These are phyloP conservation scores for Sphaceloma murrayae DNA, from an alignment of 2,329 filamentous ascomycete species.

Conservation along the genomic window DNA sequence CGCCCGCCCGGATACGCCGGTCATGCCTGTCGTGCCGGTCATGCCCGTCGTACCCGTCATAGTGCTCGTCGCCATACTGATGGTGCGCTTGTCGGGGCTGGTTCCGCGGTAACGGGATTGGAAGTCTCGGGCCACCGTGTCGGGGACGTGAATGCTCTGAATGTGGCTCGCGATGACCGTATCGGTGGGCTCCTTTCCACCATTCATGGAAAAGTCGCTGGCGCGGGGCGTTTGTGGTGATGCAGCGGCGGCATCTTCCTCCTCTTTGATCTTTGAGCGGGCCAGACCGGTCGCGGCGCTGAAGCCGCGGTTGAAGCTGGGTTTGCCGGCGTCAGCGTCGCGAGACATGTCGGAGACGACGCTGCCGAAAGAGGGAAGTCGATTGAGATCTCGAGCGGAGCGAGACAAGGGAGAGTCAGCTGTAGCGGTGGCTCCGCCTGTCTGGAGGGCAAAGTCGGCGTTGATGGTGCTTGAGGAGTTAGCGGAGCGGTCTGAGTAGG, in stretches of 20 bases:
- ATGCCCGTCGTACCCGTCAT: not conserved
- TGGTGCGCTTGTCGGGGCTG: conserved; percentile 48
- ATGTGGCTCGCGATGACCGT: conserved; percentile 83
- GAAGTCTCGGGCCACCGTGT: conserved; percentile 79
- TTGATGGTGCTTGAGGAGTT: conserved; percentile 68
- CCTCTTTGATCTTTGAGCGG: conserved; percentile 40
- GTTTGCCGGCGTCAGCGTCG: conserved; percentile 33
- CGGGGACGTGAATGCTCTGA: conserved; percentile 80
- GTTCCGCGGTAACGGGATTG: conserved; percentile 60
- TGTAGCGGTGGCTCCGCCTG: conserved; percentile 61
- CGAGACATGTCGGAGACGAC: conserved; percentile 65
- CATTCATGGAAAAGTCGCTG: conserved; percentile 42
- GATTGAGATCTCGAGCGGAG: conserved; percentile 51
- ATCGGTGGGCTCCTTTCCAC: conserved; percentile 60
- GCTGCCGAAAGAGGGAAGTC: conserved; percentile 79
- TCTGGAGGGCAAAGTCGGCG: conserved; percentile 72
- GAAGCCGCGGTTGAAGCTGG: conserved; percentile 24
- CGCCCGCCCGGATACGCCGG: conserved; percentile 27
- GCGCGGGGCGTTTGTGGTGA: conserved; percentile 60
- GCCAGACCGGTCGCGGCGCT: conserved; percentile 34
- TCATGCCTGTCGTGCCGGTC: conserved; percentile 24
- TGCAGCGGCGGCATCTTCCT: conserved; percentile 45
- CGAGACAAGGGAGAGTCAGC: conserved; percentile 24
- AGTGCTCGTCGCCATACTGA: conserved; percentile 24
- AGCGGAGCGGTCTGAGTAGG: conserved; percentile 48